Evolutionary conservation across 306 rosid species (phyloP), one percentile per base, ranked within the genome.

Genomic region (Vigna angularis): DNA sequence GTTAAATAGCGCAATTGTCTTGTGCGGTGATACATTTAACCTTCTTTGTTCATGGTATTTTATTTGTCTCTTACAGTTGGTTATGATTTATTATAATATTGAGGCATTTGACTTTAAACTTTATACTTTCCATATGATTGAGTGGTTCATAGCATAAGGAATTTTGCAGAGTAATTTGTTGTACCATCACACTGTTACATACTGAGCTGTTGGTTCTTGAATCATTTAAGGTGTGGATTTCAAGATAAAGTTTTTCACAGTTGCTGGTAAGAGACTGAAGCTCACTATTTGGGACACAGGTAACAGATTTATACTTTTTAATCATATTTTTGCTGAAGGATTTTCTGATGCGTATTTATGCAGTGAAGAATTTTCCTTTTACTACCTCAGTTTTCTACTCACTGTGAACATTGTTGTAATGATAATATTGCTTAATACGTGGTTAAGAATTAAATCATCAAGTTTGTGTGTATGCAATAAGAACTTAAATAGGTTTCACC

Each of bases 231-330:
- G 99, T 66, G 99, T 95, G 79, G 99, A 95, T 86, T 95, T 95
- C 85, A 95, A 95, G 87, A 87, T 95, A 85, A 95, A 93, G 85
- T 85, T 81, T 82, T 82, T 93, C 48, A 88, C 97, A 17, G 75
- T 95, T 52, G 90, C 87, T 48, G 97, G 91, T 15, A 95, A 91
- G 80, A 87, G 86, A 83, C 81, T 93, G 90, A 95, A 95, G 93
- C 98, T 95, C 62, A 95, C 99, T 24, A 91, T 95, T 58, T 95
- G 99, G 99, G 99, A 95, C 89, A 95, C 99, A 62, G 99, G 99
- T 95, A 80, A 50, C 58, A 49, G 9, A 66, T 56, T 56, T 56
- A 58, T 71, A 24, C 34, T 28, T 40, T 45, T 62, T 28, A 50
- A 66, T 69, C 18, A 16, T 67, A 65, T 5, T 83, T 56, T 56